Evolutionary conservation across 352 stramenopile genomes (phyloP), one percentile per base, ranked within the genome.

Genomic region (Pythium dissimile): DNA sequence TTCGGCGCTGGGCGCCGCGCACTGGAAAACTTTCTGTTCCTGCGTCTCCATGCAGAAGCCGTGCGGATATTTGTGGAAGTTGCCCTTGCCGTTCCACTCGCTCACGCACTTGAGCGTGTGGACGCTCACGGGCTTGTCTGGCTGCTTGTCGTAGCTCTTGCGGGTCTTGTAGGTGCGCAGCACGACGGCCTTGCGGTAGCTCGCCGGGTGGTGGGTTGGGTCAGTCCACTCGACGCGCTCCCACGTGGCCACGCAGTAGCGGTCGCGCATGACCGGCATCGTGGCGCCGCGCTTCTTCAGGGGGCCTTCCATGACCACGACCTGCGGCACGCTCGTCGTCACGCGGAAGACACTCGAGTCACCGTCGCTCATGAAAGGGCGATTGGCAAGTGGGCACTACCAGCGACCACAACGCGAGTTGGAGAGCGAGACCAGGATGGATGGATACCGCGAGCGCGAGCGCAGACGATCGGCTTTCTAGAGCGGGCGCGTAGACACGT

Each of bases 231-330:
- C n/a, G n/a, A n/a, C 62, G 24, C 54, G 18, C 43, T 86, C 78
- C 67, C 67, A 85, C 67, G 76, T 82, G n/a, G 80, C 79, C 44
- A 92, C 80, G 55, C 82, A 92, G 64, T 94, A 94, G 34, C 82
- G 78, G 53, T 89, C 76, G 55, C 80, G 82, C 84, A 94, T 94
- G 18, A 91, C 71, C 1, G 78, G 77, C 75, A 91, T 72, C 16
- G 78, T 87, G 16, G 63, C 67, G 49, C 67, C 72, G 41, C 84
- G 78, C 52, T 91, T 90, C 70, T 90, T 91, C 12, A 94, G 67
- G 34, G 64, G 45, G 12, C 84, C 82, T 48, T 94, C 80, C 74
- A 89, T 86, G 28, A 69, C 48, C 44, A 75, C 59, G 32, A 64
- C 44, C 24, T 49, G 41, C 11, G 44, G 15, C 27, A 41, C 13